Evolutionary conservation across 768 basidiomycete species (phyloP), one percentile per base, ranked within the genome.

Genomic region (Rhizopogon rudus): DNA sequence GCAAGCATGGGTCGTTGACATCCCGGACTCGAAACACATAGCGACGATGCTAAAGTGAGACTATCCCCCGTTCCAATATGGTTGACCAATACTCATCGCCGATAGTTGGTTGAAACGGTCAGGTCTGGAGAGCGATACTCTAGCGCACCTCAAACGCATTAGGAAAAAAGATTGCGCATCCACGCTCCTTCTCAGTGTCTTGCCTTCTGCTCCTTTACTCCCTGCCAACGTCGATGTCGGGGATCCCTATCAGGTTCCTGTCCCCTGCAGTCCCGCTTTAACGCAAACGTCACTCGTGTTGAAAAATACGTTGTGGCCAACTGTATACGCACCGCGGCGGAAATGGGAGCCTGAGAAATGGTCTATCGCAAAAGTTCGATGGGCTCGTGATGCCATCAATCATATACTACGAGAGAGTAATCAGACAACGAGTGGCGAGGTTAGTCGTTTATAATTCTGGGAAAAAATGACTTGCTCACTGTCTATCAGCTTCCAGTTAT

Each of bases 261-360:
- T 94, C 1, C 93, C 95, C 1, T 68, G 73, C 31, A 75, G 78
- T 13, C 77, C 84, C 10, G 92, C 93, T 0, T 73, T 87, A 4
- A 92, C 91, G 0, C 73, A 73, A 0, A 75, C 76, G 13, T 88
- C 93, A 6, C 74, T 92, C 20, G 66, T 70, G 42, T 66, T 83
- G 35, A 94, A 95, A 71, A 78, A 80, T 40, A 67, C 78, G 1
- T 71, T 91, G n/a, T 98, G 96, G 96, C 96, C 96, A 7, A 90
- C 89, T 10, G 71, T 84, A 13, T 92, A 82, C 61, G 76, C 84
- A 3, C 89, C 89, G 0, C 78, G 79, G 35, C 78, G 83, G 57
- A 90, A 83, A 64, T 81, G 80, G 62, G 87, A 89, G 55, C 70
- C 74, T 1, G 81, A 86, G 57, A 72, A 73, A 6, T 92, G 93